These are phyloP conservation scores for Phytopythium ostracodes DNA, from an alignment of 352 stramenopile species.

Conservation along the genomic window DNA sequence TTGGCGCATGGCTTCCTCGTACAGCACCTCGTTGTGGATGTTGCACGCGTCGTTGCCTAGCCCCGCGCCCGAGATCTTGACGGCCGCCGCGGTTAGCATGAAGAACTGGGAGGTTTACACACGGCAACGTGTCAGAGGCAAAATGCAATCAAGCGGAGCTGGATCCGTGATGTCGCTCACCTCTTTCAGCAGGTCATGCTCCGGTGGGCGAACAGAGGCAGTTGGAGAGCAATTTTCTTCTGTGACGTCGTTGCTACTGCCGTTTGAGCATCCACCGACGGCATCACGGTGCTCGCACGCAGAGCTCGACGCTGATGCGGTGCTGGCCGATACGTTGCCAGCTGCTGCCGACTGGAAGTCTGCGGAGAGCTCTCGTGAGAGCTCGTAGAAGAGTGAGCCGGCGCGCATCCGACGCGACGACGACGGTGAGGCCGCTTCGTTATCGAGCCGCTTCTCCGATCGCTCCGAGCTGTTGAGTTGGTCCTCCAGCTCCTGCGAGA, in stretches of 20 bases:
- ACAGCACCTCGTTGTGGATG: constrained; percentile 55
- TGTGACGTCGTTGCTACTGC: constrained; percentile 7
- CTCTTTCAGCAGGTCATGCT: constrained; percentile 44
- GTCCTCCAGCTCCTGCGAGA: constrained; percentile 25
- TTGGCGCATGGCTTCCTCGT: constrained; percentile 38
- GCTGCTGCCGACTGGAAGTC: constrained; percentile 10
- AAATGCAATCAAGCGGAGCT: constrained; percentile 15
- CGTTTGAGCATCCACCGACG: not conserved
- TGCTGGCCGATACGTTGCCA: not conserved
- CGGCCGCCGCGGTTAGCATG: constrained; percentile 45
- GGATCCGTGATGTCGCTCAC: constrained; percentile 20
- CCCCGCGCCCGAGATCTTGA: constrained; percentile 49
- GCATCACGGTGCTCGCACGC: not conserved
- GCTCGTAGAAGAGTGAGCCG: constrained; percentile 46
- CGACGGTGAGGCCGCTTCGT: constrained; percentile 1
- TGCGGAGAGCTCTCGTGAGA: constrained; percentile 29
- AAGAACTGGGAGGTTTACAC: constrained; percentile 35
- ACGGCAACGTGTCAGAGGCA: constrained; percentile 10
- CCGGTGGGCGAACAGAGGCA: constrained; percentile 9
- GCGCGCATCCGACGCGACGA: constrained; percentile 15
- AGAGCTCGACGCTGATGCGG: not conserved
- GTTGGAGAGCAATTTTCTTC: not conserved
- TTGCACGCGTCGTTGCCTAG: constrained; percentile 57
- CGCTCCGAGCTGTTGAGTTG: constrained; percentile 8
- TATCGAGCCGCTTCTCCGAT: not conserved